phyloP scores from a whole-genome alignment of 1,139 yeast genomes.

The Yamadazyma jaroonii region DNA sequence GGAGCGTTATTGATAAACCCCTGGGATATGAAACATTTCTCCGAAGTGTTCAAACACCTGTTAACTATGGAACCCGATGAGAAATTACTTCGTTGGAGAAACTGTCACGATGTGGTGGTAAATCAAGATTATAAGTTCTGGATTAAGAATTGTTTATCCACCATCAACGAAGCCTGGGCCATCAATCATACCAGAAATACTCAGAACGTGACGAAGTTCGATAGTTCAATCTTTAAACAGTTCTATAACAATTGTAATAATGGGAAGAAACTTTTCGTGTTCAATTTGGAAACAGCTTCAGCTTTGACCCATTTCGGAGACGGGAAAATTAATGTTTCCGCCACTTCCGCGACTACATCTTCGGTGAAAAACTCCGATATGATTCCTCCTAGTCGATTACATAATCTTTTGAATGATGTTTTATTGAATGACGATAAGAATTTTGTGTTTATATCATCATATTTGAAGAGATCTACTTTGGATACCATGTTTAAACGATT shows the following conservation, averaged over 20 bases:
- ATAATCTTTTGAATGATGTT: conserved; percentile 48
- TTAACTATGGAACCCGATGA: conserved; percentile 63
- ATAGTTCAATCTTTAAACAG: conserved; percentile 30
- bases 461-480: conserved; percentile 59
- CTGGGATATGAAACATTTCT: conserved; percentile 74
- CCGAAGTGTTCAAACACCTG: conserved; percentile 59
- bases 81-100: conserved; percentile 59
- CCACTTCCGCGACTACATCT: conserved; percentile 12
- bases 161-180: conserved; percentile 63
- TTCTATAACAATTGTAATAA: conserved; percentile 31
- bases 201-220: conserved; percentile 25
- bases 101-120: conserved; percentile 55
- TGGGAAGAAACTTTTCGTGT: conserved; percentile 49
- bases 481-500: conserved; percentile 67
- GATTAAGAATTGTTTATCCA: conserved; percentile 59
- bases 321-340: conserved; percentile 12
- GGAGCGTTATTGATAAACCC: conserved; percentile 87
- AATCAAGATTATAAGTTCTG: conserved; percentile 73
- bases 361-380: conserved; percentile 28
- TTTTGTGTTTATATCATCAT: conserved; percentile 69
- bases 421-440: conserved; percentile 45
- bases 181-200: conserved; percentile 40
- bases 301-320: conserved; percentile 22
- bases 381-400: conserved; percentile 48
- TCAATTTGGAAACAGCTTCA: conserved; percentile 50